A percentile compares a stretch with the other conserved stretches of the same genome.
phyloP scores from a whole-genome alignment of 257 asterid genomes.

The Nyctanthes arbortristis region DNA sequence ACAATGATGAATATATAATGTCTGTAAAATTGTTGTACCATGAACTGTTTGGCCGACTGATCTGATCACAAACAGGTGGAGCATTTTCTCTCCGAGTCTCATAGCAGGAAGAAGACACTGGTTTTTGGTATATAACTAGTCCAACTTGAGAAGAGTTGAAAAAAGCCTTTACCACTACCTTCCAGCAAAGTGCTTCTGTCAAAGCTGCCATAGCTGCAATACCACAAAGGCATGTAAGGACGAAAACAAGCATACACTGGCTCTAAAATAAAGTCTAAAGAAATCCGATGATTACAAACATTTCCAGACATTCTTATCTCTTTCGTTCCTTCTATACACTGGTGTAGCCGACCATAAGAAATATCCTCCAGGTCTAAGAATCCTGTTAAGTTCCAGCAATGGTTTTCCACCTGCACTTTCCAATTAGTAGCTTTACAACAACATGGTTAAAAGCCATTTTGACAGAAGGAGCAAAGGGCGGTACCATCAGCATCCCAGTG shows the following conservation, averaged over 20 bases:
- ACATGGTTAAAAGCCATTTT: constrained; percentile 18
- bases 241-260: too few species aligned
- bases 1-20: constrained; percentile 3
- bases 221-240: too few species aligned
- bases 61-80: constrained; percentile 71
- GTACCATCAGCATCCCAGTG: constrained; percentile 97
- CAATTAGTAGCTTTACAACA: constrained; percentile 12
- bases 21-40: constrained; percentile 45
- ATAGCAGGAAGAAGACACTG: constrained; percentile 74
- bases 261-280: not conserved
- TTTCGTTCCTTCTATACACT: constrained; percentile 70
- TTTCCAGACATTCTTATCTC: constrained; percentile 72
- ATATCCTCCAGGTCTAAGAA: constrained; percentile 96
- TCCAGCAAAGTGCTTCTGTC: constrained; percentile 91
- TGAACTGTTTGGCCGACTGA: constrained; percentile 51
- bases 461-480: constrained; percentile 14
- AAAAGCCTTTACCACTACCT: constrained; percentile 49
- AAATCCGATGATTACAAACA: constrained; percentile 39
- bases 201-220: constrained; percentile 82
- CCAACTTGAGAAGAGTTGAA: constrained; percentile 52
- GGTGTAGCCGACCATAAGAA: constrained; percentile 98
- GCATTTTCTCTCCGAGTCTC: constrained; percentile 53
- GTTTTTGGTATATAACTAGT: constrained; percentile 79
- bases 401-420: constrained; percentile 81
- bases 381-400: constrained; percentile 82